Evolutionary conservation across 139 green algal genomes (phyloP), one percentile per base, ranked within the genome.

Genomic region (Chlorella ohadii): DNA sequence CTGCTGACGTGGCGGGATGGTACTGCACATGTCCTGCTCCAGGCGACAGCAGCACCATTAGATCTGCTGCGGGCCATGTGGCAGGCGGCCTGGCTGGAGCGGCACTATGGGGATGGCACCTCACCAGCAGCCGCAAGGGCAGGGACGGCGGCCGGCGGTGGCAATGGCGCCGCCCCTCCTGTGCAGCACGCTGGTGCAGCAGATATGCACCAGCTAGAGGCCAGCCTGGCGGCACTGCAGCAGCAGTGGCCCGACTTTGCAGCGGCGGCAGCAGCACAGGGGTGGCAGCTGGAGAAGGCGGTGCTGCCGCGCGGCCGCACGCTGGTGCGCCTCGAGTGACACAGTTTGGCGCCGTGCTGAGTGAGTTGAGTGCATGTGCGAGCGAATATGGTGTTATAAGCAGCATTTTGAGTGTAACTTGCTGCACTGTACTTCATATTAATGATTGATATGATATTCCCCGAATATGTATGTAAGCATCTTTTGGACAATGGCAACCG

Each of bases 31-130:
- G 92, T 96, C 33, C 72, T 94, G 57, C 66, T 97, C 27, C 86
- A 91, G 84, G 80, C 93, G 33, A 78, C 41, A 0, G 81, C 86
- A 12, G 20, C 22, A 1, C 63, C 38, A 1, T 41, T 22, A 25
- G 90, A 89, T 59, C 20, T 82, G 44, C 66, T 95, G 66, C 71
- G 86, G 20, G 92, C 92, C 7, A 41, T 95, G 51, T 93, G 84
- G 87, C 92, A 96, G 86, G 92, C 92, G 5, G 89, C 90, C 34
- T 95, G 92, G 92, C 85, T 95, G 76, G 78, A 95, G 39, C 33
- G 34, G 17, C 64, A 90, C 51, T 56, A 11, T 68, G 67, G 61
- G 65, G 77, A 84, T 7, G 57, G 55, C 59, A 82, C n/a, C n/a
- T n/a, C n/a, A n/a, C n/a, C n/a, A n/a, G n/a, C n/a, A 68, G 47